Evolutionary conservation across 106 monocot species (phyloP).

Genomic region (Dioscorea zingiberensis): DNA sequence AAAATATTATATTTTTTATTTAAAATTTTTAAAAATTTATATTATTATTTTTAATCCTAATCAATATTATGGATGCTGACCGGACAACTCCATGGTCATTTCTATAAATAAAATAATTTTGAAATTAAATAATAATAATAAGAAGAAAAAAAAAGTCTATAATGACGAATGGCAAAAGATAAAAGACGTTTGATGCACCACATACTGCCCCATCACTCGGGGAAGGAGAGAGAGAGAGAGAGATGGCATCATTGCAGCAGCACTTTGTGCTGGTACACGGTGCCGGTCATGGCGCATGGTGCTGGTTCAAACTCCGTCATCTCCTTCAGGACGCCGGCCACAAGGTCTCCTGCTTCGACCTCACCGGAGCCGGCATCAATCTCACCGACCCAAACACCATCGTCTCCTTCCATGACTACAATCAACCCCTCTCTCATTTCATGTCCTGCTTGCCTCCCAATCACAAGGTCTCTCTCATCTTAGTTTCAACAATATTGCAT

Average conservation of each 20-base stretch:
- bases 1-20: too few relatives aligned
- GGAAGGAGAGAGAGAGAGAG: neutral
- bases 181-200: too few relatives aligned
- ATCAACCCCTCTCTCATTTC: neutral
- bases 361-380: neutral
- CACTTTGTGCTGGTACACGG: slow-evolving; percentile 2
- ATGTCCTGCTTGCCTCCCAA: neutral
- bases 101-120: too few relatives aligned
- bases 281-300: slow-evolving; percentile 4
- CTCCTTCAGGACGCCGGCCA: neutral
- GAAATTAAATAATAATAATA: too few relatives aligned
- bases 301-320: neutral
- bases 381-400: neutral
- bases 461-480: neutral
- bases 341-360: neutral
- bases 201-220: too few relatives aligned
- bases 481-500: too few relatives aligned
- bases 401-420: neutral
- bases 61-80: too few relatives aligned
- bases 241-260: neutral
- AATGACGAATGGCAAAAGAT: too few relatives aligned
- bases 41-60: too few relatives aligned
- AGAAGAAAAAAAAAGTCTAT: too few relatives aligned
- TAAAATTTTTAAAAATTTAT: too few relatives aligned
- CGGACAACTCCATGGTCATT: too few relatives aligned